Conservation (phyloP, 106 monocot genomes). For the Acorus gramineus region DNA sequence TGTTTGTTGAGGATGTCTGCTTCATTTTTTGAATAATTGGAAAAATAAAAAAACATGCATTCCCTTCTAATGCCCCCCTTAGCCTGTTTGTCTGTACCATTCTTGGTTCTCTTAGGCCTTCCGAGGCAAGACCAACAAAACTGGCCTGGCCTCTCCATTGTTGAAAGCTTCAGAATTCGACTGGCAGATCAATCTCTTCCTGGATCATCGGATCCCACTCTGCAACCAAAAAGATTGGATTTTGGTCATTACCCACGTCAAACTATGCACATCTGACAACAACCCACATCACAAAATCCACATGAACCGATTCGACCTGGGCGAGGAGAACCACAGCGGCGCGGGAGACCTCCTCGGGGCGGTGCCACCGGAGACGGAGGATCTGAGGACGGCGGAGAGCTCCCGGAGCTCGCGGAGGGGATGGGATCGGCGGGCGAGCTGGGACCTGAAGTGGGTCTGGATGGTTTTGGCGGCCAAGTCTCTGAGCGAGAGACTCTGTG, state of each 20-base stretch:
- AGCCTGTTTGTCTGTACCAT: too few species aligned
- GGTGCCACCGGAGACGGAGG: slow-evolving; percentile 19
- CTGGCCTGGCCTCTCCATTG: too few species aligned
- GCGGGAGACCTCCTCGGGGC: slow-evolving; percentile 21
- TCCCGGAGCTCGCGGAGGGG: slow-evolving; percentile 58
- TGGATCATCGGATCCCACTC: slow-evolving; percentile 65
- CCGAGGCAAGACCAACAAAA: too few species aligned
- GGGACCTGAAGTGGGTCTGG: slow-evolving; percentile 56
- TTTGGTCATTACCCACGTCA: too few species aligned
- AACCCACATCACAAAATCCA: too few species aligned
- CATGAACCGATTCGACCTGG: slow-evolving; percentile 67
- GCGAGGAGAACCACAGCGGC: slow-evolving; percentile 47
- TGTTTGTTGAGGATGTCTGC: too few species aligned
- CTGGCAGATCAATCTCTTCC: slow-evolving; percentile 53
- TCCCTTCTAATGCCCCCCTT: too few species aligned
- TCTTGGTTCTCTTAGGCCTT: too few species aligned
- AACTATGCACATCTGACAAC: too few species aligned
- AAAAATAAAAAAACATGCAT: too few species aligned
- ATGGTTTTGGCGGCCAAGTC: slow-evolving; percentile 67
- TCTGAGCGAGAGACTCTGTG: slow-evolving; percentile 29
- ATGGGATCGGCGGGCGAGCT: slow-evolving; percentile 62
- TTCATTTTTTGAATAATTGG: too few species aligned
- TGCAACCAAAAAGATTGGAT: slow-evolving; percentile 11
- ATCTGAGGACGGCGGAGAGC: slow-evolving; percentile 50
- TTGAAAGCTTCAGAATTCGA: slow-evolving; percentile 45